Percentiles rank a stretch among this genome's conserved stretches.
Conservation (phyloP, 176 grass and related monocot genomes). For the Oryza coarctata region DNA sequence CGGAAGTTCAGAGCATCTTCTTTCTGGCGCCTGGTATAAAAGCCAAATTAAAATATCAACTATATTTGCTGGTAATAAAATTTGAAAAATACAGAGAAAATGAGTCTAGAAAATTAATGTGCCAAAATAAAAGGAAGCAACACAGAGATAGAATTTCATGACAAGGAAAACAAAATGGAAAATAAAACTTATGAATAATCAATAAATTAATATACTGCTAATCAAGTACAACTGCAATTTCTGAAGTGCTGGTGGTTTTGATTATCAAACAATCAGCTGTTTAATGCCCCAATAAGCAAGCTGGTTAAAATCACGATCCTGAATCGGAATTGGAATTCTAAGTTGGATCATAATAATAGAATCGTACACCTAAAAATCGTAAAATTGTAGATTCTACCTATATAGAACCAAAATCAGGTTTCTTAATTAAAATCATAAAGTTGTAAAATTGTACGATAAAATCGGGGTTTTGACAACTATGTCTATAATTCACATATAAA, state of each 20-base stretch:
- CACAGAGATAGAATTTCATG: neutral
- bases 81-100: neutral
- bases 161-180: neutral
- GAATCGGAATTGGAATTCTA: too few species aligned
- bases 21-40: conserved; percentile 72
- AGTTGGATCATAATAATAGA: too few species aligned
- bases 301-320: too few species aligned
- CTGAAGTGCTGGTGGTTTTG: neutral
- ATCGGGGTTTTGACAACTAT: too few species aligned
- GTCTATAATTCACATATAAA: too few species aligned
- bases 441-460: too few species aligned
- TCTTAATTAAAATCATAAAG: too few species aligned
- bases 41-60: conserved; percentile 1
- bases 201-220: neutral
- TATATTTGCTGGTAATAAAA: neutral
- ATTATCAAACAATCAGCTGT: neutral
- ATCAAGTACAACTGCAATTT: neutral
- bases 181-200: conserved; percentile 6
- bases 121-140: conserved; percentile 22
- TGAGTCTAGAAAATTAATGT: conserved; percentile 6
- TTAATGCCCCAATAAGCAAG: neutral
- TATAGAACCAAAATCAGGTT: too few species aligned
- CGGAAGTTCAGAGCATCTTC: conserved; percentile 97
- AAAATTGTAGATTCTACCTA: too few species aligned
- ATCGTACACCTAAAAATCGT: too few species aligned